Evolutionary conservation across 345 rosid species (phyloP).

Genomic region (Eutrema japonicum): DNA sequence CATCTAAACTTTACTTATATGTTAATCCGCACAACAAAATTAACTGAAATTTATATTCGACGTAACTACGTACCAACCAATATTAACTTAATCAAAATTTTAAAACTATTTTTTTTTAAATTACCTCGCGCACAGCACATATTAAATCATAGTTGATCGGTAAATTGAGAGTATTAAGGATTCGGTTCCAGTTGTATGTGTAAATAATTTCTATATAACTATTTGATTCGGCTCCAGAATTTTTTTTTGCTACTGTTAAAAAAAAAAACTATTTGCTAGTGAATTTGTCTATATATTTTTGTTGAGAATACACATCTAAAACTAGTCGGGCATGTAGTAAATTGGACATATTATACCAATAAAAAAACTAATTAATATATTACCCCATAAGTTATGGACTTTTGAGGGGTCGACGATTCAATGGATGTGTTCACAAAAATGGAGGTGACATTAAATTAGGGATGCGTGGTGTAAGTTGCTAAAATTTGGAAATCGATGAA

Average conservation of each 20-base stretch:
- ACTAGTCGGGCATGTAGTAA: slow-evolving; percentile 19
- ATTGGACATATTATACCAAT: slow-evolving; percentile 15
- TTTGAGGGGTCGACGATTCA: slow-evolving; percentile 40
- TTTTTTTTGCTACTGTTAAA: not conserved
- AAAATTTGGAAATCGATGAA: slow-evolving; percentile 11
- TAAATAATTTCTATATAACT: not conserved
- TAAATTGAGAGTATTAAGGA: slow-evolving; percentile 17
- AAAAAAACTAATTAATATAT: slow-evolving; percentile 14
- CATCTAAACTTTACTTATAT: too few species aligned
- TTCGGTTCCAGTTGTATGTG: slow-evolving; percentile 8
- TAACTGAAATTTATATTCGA: too few species aligned
- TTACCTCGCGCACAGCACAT: too few species aligned
- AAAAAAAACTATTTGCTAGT: not conserved
- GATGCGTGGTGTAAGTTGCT: slow-evolving; percentile 32
- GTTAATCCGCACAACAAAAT: too few species aligned
- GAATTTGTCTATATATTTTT: not conserved
- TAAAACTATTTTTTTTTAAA: too few species aligned
- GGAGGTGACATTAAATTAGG: slow-evolving; percentile 41
- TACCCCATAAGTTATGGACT: slow-evolving; percentile 40
- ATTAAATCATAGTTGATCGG: not conserved
- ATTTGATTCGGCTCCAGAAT: slow-evolving; percentile 1
- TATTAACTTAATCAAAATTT: too few species aligned
- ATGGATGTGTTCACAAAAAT: slow-evolving; percentile 44
- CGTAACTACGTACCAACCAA: too few species aligned
- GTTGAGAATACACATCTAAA: not conserved